These are phyloP conservation scores for Coemansia sp. DNA, from an alignment of 192 early-diverging fungal genomes.

Conservation along the genomic window DNA sequence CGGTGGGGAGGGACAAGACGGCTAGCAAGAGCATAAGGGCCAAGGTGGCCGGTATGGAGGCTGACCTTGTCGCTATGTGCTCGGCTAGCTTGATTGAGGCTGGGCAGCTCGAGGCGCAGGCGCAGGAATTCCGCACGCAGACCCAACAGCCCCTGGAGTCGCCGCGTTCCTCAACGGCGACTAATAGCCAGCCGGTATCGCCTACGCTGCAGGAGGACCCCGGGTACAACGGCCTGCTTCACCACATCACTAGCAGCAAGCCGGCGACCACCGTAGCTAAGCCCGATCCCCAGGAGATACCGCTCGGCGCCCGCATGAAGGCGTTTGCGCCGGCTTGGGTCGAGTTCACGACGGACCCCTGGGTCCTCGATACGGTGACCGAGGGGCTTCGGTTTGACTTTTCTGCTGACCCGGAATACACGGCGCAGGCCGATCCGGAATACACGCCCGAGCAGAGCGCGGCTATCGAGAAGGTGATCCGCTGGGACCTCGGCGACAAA, in stretches of 20 bases:
- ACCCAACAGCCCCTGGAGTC: too few species aligned
- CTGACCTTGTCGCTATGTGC: constrained; percentile 30
- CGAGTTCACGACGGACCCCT: constrained; percentile 15
- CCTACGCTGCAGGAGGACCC: constrained; percentile 2
- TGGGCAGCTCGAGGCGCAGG: constrained; percentile 38
- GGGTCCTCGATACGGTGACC: constrained; percentile 32
- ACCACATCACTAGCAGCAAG: not conserved
- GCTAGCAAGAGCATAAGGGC: constrained; percentile 5
- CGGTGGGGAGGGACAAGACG: constrained; percentile 13
- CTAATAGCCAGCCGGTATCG: not conserved
- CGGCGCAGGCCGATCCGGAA: constrained; percentile 15
- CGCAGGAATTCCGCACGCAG: constrained; percentile 21
- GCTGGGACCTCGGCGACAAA: constrained; percentile 49
- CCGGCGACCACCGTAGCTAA: not conserved
- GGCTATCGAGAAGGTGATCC: constrained; percentile 46
- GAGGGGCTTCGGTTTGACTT: constrained; percentile 46
- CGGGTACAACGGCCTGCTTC: not conserved
- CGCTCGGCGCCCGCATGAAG: constrained; percentile 42
- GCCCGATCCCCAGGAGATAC: constrained; percentile 15
- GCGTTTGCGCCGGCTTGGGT: constrained; percentile 30
- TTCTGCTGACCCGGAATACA: constrained; percentile 20
- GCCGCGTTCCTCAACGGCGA: not conserved
- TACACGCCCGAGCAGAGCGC: constrained; percentile 43
- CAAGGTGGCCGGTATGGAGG: constrained; percentile 14
- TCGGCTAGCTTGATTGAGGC: constrained; percentile 44